Evolutionary conservation across 768 basidiomycete species (phyloP).

Genomic region (Mycena galericulata): DNA sequence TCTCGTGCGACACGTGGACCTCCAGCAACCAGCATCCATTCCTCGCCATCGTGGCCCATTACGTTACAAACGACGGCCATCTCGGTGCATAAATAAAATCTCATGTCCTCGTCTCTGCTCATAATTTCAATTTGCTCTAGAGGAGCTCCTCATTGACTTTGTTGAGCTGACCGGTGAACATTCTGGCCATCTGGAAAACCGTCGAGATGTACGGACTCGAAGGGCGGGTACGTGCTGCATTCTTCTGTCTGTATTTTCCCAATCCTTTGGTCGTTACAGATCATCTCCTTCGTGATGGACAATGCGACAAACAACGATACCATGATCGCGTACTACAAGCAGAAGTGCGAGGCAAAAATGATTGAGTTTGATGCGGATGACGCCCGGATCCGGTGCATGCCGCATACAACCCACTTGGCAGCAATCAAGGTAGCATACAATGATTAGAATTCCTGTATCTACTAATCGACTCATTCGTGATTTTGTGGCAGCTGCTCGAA

Average conservation of each 20-base stretch:
- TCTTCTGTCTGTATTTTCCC: neutral
- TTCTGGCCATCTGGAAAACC: neutral
- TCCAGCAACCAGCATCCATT: neutral
- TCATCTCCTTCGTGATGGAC: no score
- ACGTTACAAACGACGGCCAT: neutral
- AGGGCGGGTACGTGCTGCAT: neutral
- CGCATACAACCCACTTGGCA: no score
- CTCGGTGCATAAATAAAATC: neutral
- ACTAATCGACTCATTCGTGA: neutral
- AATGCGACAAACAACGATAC: no score
- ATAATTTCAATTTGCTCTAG: neutral
- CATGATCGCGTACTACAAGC: no score
- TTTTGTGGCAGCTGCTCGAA: conserved; percentile 40
- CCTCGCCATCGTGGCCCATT: conserved; percentile 1
- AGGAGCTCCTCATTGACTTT: conserved; percentile 7
- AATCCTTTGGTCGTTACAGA: neutral
- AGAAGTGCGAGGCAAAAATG: no score
- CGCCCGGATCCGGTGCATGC: no score
- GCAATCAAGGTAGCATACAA: no score
- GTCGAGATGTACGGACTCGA: neutral
- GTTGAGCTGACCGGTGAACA: neutral
- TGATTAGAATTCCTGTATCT: no score
- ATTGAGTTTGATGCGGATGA: no score
- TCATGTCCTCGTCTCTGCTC: neutral
- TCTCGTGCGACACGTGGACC: neutral